These are phyloP conservation scores for Globisporangium solare DNA, from an alignment of 352 stramenopile species.

Conservation along the genomic window DNA sequence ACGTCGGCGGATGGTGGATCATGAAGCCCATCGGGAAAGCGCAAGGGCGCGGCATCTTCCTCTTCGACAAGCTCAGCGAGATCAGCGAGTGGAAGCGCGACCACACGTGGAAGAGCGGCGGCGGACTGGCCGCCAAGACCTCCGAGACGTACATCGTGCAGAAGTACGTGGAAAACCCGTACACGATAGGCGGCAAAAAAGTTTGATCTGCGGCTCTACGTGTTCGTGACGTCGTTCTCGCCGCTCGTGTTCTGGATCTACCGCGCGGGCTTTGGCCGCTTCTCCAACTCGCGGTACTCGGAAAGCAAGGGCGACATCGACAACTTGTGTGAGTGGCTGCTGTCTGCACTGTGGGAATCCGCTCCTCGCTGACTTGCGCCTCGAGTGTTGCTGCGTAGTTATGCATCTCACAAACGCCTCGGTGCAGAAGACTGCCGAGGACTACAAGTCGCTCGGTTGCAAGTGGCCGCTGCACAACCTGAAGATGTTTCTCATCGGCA, in stretches of 20 bases:
- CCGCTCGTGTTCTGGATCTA: conserved; percentile 35
- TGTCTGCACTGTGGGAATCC: neutral
- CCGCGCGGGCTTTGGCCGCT: conserved; percentile 71
- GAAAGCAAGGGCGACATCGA: conserved; percentile 24
- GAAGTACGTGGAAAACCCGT: conserved; percentile 87
- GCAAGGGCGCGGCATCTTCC: conserved; percentile 77
- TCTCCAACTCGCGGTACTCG: conserved; percentile 41
- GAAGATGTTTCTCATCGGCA: conserved; percentile 63
- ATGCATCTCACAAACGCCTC: conserved; percentile 95
- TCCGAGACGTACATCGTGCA: conserved; percentile 65
- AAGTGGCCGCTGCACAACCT: conserved; percentile 61
- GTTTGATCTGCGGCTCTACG: conserved; percentile 89
- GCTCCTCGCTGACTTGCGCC: neutral
- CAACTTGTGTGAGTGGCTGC: conserved; percentile 19
- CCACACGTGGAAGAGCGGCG: conserved; percentile 42
- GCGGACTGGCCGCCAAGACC: conserved; percentile 33
- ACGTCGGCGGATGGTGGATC: conserved; percentile 83
- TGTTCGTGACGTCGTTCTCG: conserved; percentile 67
- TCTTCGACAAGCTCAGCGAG: conserved; percentile 85
- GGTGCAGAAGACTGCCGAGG: conserved; percentile 83
- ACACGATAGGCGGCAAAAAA: conserved; percentile 88
- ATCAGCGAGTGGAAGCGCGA: conserved; percentile 87
- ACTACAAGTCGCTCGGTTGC: conserved; percentile 64
- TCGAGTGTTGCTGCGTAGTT: conserved; percentile 24
- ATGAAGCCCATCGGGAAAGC: conserved; percentile 92